These are phyloP conservation scores for Iberis amara DNA, from an alignment of 441 rosid genomes.

Conservation along the genomic window DNA sequence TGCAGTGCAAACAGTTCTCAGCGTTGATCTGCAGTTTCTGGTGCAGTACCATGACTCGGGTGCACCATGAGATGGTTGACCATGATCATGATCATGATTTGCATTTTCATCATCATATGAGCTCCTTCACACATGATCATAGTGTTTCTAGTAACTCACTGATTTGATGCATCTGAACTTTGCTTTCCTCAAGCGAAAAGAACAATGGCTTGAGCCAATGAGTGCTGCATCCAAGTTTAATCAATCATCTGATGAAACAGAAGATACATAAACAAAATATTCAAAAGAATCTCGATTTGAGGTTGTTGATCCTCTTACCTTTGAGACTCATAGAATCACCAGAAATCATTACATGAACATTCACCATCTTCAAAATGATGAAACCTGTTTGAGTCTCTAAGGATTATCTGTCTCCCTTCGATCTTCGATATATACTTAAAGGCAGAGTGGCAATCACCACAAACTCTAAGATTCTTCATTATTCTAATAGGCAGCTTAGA, in stretches of 20 bases:
- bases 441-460: slow-evolving; percentile 78
- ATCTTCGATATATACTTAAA: slow-evolving; percentile 73
- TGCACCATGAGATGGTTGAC: too few species aligned
- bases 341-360: slow-evolving; percentile 77
- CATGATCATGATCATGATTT: too few species aligned
- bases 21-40: too few species aligned
- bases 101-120: too few species aligned
- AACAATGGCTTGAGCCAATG: background rate
- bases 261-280: background rate
- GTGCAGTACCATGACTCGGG: too few species aligned
- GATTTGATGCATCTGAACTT: too few species aligned
- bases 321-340: slow-evolving; percentile 37
- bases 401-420: slow-evolving; percentile 49
- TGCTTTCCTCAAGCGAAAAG: too few species aligned
- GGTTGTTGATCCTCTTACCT: slow-evolving; percentile 11
- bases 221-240: background rate
- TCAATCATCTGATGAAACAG: background rate
- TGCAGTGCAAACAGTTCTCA: too few species aligned
- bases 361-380: slow-evolving; percentile 77
- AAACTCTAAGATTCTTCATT: slow-evolving; percentile 81
- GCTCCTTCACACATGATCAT: too few species aligned
- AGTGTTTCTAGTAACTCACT: too few species aligned
- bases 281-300: background rate
- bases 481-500: slow-evolving; percentile 68
- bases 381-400: slow-evolving; percentile 79